Evolutionary conservation across 192 early-diverging fungal species (phyloP), one percentile per base, ranked within the genome.

Genomic region (Coemansia guatemalensis): DNA sequence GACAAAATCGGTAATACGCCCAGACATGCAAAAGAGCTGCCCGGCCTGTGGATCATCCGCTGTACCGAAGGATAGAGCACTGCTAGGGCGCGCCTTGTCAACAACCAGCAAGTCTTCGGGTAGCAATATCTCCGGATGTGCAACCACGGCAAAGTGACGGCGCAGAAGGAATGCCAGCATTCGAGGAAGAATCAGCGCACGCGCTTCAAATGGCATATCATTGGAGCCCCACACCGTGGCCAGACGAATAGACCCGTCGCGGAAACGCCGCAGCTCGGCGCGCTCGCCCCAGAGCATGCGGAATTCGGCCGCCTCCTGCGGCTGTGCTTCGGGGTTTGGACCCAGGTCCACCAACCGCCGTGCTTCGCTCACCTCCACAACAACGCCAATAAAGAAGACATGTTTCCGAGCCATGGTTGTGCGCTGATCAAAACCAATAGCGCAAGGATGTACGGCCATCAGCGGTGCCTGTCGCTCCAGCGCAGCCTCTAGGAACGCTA

Each of bases 191-290:
- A 96, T 87, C 35, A 90, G 65, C 12, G 87, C 82, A 2, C 88
- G 83, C 21, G 80, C 72, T 57, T 94, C 92, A 9, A 83, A 61
- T 21, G 77, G 24, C 62, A 65, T 64, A 5, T 84, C 80, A 67
- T 68, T 75, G 39, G 60, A 62, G 51, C 83, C 82, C 87, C 93
- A 99, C 0, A 96, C 90, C 5, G 94, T 90, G 82, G 91, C 92
- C 77, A 95, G 89, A 6, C 87, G 58, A 71, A 99, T 97, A 52
- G 86, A 86, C 21, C 94, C 94, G 67, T 99, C 93, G 68, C 93
- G 89, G 86, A 97, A 99, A 17, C 97, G 88, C 29, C 97, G 88
- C 54, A 95, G 71, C 67, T 96, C 95, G 4, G 93, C 85, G 32
- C 88, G 88, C 35, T 80, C 84, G n/a, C 97, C 97, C 97, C 97